Evolutionary conservation across 495 filamentous ascomycete genomes (phyloP), one percentile per base, ranked within the genome.

Genomic region (Schizothecium vesticola): DNA sequence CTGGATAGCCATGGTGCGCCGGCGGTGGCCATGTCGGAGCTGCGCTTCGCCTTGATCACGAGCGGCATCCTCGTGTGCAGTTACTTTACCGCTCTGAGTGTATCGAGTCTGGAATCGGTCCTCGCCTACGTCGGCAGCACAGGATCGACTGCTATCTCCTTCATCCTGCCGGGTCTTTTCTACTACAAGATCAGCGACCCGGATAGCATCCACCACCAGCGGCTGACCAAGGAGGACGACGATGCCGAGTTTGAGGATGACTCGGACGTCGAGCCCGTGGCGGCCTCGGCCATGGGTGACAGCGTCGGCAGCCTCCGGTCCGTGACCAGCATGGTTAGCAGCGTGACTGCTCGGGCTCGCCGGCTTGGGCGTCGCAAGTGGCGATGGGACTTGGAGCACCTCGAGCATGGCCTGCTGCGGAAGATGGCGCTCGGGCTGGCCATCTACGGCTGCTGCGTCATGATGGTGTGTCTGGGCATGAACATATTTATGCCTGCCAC

Each of bases 131-230:
- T 99, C 23, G 95, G 96, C 9, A 93, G 90, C 73, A 99, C 95
- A 0, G 95, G 95, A 25, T 93, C 90, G 66, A 99, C 95, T 0
- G 89, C 89, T 71, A 98, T 99, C 72, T 95, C 91, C 70, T 99
- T 99, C 77, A 98, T 99, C 70, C 83, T 99, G 0, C 96, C 95
- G 0, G 95, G 95, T 0, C 76, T 98, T 16, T 98, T 99, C 78
- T 99, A 97, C 82, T 98, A 97, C 84, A 97, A 97, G 80, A 97
- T 99, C 65, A 92, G 90, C 0, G 86, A 89, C 13, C 96, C 96
- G 0, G 89, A 96, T 56, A 92, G 91, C 10, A 85, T 89, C 65
- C 83, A 92, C 59, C 93, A 97, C 71, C 92, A 93, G 72, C 88
- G 90, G 11, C 79, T 97, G 21, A 83, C 92, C 71, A 96, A 97